Evolutionary conservation across 768 basidiomycete genomes (phyloP), one percentile per base, ranked within the genome.

Genomic region (Sistotremastrum niveocremeum): DNA sequence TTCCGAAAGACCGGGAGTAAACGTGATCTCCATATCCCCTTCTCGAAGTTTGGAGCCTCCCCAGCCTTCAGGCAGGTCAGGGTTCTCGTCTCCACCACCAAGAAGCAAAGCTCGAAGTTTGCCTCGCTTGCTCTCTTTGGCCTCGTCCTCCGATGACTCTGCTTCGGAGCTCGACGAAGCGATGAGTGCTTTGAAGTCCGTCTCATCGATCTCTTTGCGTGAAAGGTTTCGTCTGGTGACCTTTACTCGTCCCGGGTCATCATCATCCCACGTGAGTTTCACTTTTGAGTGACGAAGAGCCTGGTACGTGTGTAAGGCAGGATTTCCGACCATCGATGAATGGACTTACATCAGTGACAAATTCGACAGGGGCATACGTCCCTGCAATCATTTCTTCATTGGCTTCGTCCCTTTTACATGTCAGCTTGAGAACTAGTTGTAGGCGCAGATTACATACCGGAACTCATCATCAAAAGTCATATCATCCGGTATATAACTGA

Each of bases 251-350:
- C 91, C 84, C 0, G 86, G 81, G 53, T 98, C 93, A 61, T 98
- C 95, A 46, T 91, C 87, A 53, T 99, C 95, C 95, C 95, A 99
- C 4, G 93, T 95, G 33, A 98, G 73, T 57, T 88, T 95, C 49
- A 98, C 94, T 68, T 90, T 95, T 9, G 95, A 99, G 60, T 98
- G 93, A 4, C 94, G 84, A 4, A 99, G 76, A 7, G 94, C 94
- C 91, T 97, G 52, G 5, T 29, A 31, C 6, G 35, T 34, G 35
- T 9, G 7, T 42, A 12, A 34, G 7, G 37, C 8, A n/a, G 11
- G n/a, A 42, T 31, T 8, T 33, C 12, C 41, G 7, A 31, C 8
- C 8, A 10, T 5, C 31, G 9, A 34, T 10, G 34, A 49, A 35
- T 31, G 7, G 6, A 67, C 85, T 59, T 56, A 91, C 93, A 57